A percentile compares a stretch with the other conserved stretches of the same genome.
Conservation (phyloP, 208 protist species). For the Leishmania braziliensis region DNA sequence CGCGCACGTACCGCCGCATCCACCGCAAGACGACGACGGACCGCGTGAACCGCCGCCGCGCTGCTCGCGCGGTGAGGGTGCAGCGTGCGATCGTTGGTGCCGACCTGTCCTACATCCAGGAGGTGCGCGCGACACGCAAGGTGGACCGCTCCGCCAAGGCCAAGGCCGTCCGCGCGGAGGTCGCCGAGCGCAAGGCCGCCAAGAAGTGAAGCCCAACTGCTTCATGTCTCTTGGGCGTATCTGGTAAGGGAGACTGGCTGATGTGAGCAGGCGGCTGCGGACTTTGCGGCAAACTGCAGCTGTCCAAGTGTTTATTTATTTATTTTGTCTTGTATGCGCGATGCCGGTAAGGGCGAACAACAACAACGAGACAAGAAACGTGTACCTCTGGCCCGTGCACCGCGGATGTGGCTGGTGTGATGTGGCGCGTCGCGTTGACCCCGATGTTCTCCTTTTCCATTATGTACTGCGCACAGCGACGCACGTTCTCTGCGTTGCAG, state of each 20-base stretch:
- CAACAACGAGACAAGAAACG: neutral
- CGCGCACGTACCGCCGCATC: conserved; percentile 92
- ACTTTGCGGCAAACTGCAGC: neutral
- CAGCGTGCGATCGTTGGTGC: conserved; percentile 88
- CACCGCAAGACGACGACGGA: conserved; percentile 92
- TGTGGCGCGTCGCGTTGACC: neutral
- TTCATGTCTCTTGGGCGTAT: neutral
- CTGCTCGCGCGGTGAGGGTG: conserved; percentile 72
- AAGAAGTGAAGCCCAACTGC: conserved; percentile 72
- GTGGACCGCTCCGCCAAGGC: conserved; percentile 90
- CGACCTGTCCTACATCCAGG: conserved; percentile 90
- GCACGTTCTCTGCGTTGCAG: neutral
- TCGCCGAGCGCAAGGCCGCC: conserved; percentile 90
- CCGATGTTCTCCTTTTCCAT: neutral
- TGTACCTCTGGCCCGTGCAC: neutral
- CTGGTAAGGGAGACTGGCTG: neutral
- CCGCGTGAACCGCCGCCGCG: conserved; percentile 82
- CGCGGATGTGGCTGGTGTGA: too few relatives aligned
- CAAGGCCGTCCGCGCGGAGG: conserved; percentile 87
- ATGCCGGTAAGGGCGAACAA: neutral
- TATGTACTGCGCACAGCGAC: neutral
- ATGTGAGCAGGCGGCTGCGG: neutral
- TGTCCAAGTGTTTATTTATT: conserved; percentile 14
- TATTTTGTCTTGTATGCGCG: conserved; percentile 8
- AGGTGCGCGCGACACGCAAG: conserved; percentile 79